Percentiles rank a stretch among this genome's conserved stretches.
Evolutionary conservation across 1,284 basidiomycete genomes (phyloP).

Genomic region (Stereum hirsutum): DNA sequence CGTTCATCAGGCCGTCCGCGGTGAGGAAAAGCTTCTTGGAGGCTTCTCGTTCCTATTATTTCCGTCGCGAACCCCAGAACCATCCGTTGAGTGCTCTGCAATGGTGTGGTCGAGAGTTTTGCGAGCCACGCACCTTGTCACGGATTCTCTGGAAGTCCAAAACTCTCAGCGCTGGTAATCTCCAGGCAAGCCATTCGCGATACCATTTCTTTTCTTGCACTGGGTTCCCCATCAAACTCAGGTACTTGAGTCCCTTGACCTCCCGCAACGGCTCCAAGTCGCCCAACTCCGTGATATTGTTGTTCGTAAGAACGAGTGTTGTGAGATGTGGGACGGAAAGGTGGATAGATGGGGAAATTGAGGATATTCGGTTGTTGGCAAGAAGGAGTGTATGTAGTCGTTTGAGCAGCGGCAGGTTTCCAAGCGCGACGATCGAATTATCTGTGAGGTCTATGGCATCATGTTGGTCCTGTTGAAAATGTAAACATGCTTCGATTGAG

Average conservation of each 20-base stretch:
- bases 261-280: constrained; percentile 81
- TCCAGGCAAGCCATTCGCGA: constrained; percentile 88
- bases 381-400: constrained; percentile 75
- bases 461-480: constrained; percentile 64
- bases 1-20: constrained; percentile 65
- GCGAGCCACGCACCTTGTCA: constrained; percentile 84
- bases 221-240: constrained; percentile 86
- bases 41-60: constrained; percentile 66
- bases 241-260: constrained; percentile 70
- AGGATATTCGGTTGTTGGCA: constrained; percentile 82
- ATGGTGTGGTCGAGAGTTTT: no score
- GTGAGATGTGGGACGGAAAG: constrained; percentile 80
- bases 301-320: constrained; percentile 75
- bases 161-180: constrained; percentile 79
- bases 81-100: neutral
- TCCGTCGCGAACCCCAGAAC: constrained; percentile 1
- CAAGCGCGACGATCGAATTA: constrained; percentile 86
- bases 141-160: constrained; percentile 96
- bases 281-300: constrained; percentile 68
- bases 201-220: constrained; percentile 93
- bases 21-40: constrained; percentile 75
- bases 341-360: constrained; percentile 74
- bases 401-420: constrained; percentile 79
- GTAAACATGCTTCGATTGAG: neutral
- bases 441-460: constrained; percentile 95